phyloP scores from a whole-genome alignment of 164 flowering plant genomes.

The Litsea cubeba region DNA sequence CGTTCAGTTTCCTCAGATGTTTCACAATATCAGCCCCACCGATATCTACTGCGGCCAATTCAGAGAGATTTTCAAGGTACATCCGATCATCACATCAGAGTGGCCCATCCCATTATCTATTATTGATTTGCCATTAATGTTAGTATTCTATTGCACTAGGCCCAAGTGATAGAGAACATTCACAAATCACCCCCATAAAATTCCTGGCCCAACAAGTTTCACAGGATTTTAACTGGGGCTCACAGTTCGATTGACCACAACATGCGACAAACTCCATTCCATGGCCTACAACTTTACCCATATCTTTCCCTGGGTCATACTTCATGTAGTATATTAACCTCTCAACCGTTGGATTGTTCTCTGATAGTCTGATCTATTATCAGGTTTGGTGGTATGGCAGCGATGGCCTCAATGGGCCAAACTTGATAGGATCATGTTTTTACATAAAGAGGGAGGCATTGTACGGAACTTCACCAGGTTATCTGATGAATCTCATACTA shows the following conservation, averaged over 20 bases:
- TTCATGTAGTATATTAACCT: neutral
- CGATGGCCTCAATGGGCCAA: slow-evolving; percentile 27
- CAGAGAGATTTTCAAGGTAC: slow-evolving; percentile 17
- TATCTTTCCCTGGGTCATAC: too few relatives aligned
- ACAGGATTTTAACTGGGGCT: neutral
- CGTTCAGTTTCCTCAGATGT: slow-evolving; percentile 37
- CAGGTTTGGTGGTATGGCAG: slow-evolving; percentile 25
- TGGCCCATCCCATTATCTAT: neutral
- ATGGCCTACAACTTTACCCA: neutral
- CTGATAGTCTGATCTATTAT: neutral
- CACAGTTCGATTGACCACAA: neutral
- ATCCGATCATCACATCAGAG: too few relatives aligned
- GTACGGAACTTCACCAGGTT: slow-evolving; percentile 7
- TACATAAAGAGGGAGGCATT: slow-evolving; percentile 31
- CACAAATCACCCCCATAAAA: too few relatives aligned
- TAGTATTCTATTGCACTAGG: neutral
- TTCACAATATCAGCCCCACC: slow-evolving; percentile 20
- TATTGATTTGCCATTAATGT: too few relatives aligned
- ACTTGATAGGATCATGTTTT: slow-evolving; percentile 25
- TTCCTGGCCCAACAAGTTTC: too few relatives aligned
- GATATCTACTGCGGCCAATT: slow-evolving; percentile 26
- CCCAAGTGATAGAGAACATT: neutral
- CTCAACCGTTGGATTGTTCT: neutral
- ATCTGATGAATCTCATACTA: neutral
- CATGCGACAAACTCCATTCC: neutral